phyloP scores from a whole-genome alignment of 495 filamentous ascomycete species.

The Hyaloscypha hepaticicola region DNA sequence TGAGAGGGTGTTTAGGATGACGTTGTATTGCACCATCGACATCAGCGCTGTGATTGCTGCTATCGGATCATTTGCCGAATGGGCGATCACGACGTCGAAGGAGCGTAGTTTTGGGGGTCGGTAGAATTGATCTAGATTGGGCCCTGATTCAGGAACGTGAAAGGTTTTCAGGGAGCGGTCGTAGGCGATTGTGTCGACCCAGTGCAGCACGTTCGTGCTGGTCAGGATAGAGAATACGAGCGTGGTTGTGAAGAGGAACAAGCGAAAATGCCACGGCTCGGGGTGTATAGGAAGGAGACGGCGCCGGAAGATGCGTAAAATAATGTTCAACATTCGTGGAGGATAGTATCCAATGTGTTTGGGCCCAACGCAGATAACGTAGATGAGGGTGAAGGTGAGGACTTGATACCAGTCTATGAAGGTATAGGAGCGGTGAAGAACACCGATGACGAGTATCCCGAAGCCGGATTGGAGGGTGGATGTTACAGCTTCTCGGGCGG shows the following conservation, averaged over 20 bases:
- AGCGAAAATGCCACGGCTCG: slow-evolving; percentile 25
- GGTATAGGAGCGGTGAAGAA: slow-evolving; percentile 12
- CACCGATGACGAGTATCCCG: slow-evolving; percentile 21
- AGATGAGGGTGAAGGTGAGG: slow-evolving; percentile 20
- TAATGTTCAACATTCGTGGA: slow-evolving; percentile 18
- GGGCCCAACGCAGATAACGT: slow-evolving; percentile 22
- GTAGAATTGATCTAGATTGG: slow-evolving; percentile 17
- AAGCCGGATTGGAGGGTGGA: slow-evolving; percentile 25
- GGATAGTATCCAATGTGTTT: slow-evolving; percentile 30
- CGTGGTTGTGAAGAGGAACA: slow-evolving; percentile 18
- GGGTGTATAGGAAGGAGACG: slow-evolving; percentile 10
- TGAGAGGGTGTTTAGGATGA: background rate
- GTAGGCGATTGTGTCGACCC: slow-evolving; percentile 23
- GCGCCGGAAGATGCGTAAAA: slow-evolving; percentile 16
- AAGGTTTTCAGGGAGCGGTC: slow-evolving; percentile 11
- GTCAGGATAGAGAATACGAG: slow-evolving; percentile 23
- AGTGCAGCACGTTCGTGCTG: slow-evolving; percentile 24
- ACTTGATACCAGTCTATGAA: slow-evolving; percentile 27
- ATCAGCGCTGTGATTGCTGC: slow-evolving; percentile 17
- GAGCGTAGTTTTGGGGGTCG: slow-evolving; percentile 17
- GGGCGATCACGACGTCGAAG: slow-evolving; percentile 28
- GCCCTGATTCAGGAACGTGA: slow-evolving; percentile 5
- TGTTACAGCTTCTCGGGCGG: slow-evolving; percentile 11
- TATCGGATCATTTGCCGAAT: slow-evolving; percentile 16
- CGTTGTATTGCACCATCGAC: background rate